These are phyloP conservation scores for Haplosporangium gracile DNA, from an alignment of 192 early-diverging fungal genomes.

Conservation along the genomic window DNA sequence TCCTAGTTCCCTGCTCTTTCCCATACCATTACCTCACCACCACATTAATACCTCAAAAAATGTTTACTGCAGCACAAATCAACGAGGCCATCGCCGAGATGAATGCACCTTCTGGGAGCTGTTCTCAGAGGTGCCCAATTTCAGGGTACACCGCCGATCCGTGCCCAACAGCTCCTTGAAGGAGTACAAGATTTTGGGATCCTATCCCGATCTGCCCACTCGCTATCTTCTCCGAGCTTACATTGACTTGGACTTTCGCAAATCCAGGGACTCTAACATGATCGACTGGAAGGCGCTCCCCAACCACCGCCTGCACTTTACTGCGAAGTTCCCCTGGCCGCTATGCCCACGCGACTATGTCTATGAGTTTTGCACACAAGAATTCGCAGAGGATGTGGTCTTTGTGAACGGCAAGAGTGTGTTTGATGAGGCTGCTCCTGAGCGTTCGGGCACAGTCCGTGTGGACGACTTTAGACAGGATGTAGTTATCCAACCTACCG, in stretches of 20 bases:
- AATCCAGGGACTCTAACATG: conserved; percentile 65
- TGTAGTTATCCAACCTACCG: conserved; percentile 54
- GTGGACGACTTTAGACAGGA: conserved; percentile 64
- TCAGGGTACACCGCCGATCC: conserved; percentile 57
- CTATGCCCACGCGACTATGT: conserved; percentile 62
- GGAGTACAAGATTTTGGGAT: conserved; percentile 62
- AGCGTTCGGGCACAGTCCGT: conserved; percentile 52
- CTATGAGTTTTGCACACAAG: conserved; percentile 55
- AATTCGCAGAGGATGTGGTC: conserved; percentile 26
- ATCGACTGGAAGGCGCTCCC: conserved; percentile 50
- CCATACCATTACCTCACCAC: not conserved
- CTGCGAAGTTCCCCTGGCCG: conserved; percentile 64
- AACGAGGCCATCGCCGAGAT: conserved; percentile 31
- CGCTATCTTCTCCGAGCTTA: conserved; percentile 58
- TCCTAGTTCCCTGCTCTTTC: not conserved
- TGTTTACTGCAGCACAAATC: conserved; percentile 41
- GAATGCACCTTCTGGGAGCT: conserved; percentile 33
- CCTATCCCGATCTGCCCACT: conserved; percentile 53
- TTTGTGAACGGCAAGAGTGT: conserved; percentile 47
- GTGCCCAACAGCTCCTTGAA: conserved; percentile 55
- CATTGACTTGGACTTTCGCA: conserved; percentile 62
- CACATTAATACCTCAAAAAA: not conserved
- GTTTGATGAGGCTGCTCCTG: conserved; percentile 26
- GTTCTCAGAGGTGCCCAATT: conserved; percentile 46
- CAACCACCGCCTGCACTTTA: conserved; percentile 48